Evolutionary conservation across 1,284 basidiomycete species (phyloP).

Genomic region (Gymnopus androsaceus): DNA sequence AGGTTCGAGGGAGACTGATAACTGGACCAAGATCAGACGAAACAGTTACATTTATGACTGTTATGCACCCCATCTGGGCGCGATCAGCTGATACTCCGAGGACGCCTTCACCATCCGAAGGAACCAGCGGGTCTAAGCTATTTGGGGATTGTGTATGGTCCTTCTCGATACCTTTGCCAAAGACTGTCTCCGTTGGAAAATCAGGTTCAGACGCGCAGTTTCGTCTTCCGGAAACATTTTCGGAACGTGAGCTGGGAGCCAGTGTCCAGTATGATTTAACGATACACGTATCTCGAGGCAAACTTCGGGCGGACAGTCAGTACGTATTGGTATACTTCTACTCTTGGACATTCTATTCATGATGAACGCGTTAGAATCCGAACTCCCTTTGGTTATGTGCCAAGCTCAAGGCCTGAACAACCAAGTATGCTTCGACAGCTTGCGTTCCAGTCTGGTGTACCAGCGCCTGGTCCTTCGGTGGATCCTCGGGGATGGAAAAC

Average conservation of each 20-base stretch:
- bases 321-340: conserved; percentile 25
- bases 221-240: conserved; percentile 48
- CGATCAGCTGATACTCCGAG: conserved; percentile 40
- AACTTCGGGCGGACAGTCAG: conserved; percentile 47
- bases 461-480: conserved; percentile 42
- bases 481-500: conserved; percentile 52
- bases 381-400: conserved; percentile 52
- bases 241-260: conserved; percentile 44
- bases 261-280: conserved; percentile 51
- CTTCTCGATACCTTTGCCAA: conserved; percentile 44
- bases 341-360: not conserved
- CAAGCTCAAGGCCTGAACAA: conserved; percentile 43
- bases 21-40: conserved; percentile 44
- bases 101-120: conserved; percentile 39
- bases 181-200: conserved; percentile 36
- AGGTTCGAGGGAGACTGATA: conserved; percentile 50
- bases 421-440: conserved; percentile 48
- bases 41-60: conserved; percentile 43
- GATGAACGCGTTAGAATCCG: conserved; percentile 37
- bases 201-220: conserved; percentile 38
- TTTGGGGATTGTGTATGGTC: conserved; percentile 45
- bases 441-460: conserved; percentile 45
- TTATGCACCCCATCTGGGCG: conserved; percentile 45
- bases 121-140: conserved; percentile 39
- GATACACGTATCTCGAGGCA: conserved; percentile 44